A percentile compares a stretch with the other conserved stretches of the same genome.
Evolutionary conservation across 2,329 filamentous ascomycete species (phyloP).

Genomic region (Elsinoe perseae): DNA sequence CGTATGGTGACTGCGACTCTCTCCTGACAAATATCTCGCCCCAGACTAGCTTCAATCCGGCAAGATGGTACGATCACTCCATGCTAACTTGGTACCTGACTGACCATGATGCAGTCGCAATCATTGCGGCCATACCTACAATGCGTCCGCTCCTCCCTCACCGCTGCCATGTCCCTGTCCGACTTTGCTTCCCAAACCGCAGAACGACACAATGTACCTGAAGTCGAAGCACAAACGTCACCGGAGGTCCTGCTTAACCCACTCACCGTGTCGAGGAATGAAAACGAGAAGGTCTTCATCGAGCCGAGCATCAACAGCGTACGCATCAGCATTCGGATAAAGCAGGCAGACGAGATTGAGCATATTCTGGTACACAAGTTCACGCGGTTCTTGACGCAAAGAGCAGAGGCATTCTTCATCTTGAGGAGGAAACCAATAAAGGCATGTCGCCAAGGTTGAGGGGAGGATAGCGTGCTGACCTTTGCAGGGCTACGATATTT

Average conservation of each 20-base stretch:
- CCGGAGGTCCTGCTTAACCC: conserved; percentile 92
- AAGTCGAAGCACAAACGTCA: conserved; percentile 86
- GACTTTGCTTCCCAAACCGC: conserved; percentile 97
- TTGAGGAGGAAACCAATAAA: conserved; percentile 90
- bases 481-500: conserved; percentile 89
- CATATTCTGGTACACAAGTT: conserved; percentile 98
- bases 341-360: conserved; percentile 98
- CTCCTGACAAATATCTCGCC: not conserved
- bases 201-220: conserved; percentile 95
- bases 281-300: conserved; percentile 93
- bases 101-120: conserved; percentile 61
- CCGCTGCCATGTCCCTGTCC: conserved; percentile 83
- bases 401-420: conserved; percentile 96
- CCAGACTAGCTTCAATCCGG: not conserved
- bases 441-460: conserved; percentile 45
- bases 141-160: conserved; percentile 89
- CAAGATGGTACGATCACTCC: not conserved
- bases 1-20: not conserved
- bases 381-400: conserved; percentile 88
- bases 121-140: conserved; percentile 93
- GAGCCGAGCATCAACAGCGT: conserved; percentile 97
- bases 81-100: not conserved
- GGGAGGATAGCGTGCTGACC: conserved; percentile 18
- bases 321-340: conserved; percentile 96
- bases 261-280: conserved; percentile 83